Evolutionary conservation across 2,329 filamentous ascomycete genomes (phyloP), one percentile per base, ranked within the genome.

Genomic region (Proliferodiscus dingleyae): DNA sequence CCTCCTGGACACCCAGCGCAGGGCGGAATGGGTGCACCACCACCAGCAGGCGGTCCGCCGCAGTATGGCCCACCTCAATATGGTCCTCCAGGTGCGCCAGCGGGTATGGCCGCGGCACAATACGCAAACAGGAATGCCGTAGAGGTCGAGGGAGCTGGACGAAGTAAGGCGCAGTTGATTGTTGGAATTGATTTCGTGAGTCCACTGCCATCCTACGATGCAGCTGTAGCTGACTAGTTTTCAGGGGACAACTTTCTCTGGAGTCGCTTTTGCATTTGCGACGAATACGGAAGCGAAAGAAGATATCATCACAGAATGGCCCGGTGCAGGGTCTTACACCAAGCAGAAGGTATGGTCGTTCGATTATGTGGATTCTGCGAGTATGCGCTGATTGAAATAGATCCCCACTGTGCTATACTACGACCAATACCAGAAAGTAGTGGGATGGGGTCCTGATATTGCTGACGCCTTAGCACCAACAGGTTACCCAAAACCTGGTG

Each of bases 391-490:
- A 64, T 49, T 33, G 43, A 15, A 28, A 19, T 62, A 95, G 93
- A 97, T 98, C 59, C 93, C 93, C 13, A 97, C 93, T 11, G 93
- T 98, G n/a, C 80, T 98, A 50, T 98, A 98, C 74, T 98, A 98
- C 66, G 93, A 98, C 65, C 91, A 97, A 70, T 95, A 96, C 68
- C 93, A 98, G 64, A 96, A 97, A 69, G 93, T 98, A 39, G 93
- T 97, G n/a, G 93, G 93, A 60, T 98, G 93, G 93, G 93, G 93
- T 52, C 90, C 91, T 46, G 93, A 98, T 74, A 97, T 97, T 61
- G 89, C 93, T 50, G 91, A 97, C 70, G 93, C 93, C 54, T 79
- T 97, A 55, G 91, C 93, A 43, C 93, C 93, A 23, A 97, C 93
- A 32, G 93, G 93, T 53, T 97, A 97, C 68, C 93, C 93, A 58